Evolutionary conservation across 192 early-diverging fungal genomes (phyloP).

Genomic region (Backusella morwellensis): DNA sequence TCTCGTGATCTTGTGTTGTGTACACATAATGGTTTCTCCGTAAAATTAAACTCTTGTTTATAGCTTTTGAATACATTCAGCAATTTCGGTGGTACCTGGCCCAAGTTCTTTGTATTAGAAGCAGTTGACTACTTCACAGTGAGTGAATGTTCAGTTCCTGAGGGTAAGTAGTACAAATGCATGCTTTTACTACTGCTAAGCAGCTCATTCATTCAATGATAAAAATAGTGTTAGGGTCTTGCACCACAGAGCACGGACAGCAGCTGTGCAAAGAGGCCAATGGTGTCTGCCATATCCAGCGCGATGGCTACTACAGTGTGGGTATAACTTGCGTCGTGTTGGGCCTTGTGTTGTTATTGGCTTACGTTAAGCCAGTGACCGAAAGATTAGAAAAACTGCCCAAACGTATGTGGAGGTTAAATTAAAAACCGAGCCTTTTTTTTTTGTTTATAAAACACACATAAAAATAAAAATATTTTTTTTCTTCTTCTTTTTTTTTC

Average conservation of each 20-base stretch:
- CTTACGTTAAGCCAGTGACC: slow-evolving; percentile 62
- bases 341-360: slow-evolving; percentile 56
- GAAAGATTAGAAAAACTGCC: slow-evolving; percentile 51
- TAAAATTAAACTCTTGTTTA: neutral
- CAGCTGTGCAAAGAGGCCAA: neutral
- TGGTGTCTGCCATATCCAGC: slow-evolving; percentile 54
- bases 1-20: neutral
- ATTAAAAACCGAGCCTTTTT: neutral
- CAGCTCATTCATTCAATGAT: neutral
- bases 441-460: neutral
- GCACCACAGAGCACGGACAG: neutral
- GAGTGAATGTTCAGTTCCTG: slow-evolving; percentile 63
- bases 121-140: slow-evolving; percentile 88
- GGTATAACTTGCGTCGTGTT: slow-evolving; percentile 68
- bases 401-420: slow-evolving; percentile 28
- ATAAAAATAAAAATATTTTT: neutral
- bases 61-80: slow-evolving; percentile 87
- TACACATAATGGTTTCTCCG: neutral
- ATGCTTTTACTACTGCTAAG: neutral
- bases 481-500: slow-evolving; percentile 3
- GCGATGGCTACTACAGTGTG: slow-evolving; percentile 90
- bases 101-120: slow-evolving; percentile 88
- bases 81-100: slow-evolving; percentile 98
- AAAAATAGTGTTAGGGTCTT: neutral
- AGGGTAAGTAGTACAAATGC: slow-evolving; percentile 26